Evolutionary conservation across 805 yeast genomes (phyloP).

Genomic region (Teunomyces lycoperdinae): DNA sequence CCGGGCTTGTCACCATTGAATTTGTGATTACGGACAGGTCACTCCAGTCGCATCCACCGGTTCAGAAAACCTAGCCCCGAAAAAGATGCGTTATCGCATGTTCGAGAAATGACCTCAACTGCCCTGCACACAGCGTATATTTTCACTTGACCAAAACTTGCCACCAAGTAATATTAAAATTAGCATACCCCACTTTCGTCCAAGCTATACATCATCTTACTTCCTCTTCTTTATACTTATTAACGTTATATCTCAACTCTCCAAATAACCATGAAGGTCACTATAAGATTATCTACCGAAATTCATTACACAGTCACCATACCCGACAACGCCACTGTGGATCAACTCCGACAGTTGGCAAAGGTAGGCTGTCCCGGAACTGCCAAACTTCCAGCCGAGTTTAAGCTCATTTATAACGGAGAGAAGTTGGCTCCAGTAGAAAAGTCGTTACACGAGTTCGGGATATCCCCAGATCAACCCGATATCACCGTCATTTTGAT

Average conservation of each 20-base stretch:
- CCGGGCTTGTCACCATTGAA: background rate
- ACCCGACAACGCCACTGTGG: constrained; percentile 51
- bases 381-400: constrained; percentile 32
- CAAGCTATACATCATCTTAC: no score
- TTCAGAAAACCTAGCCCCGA: background rate
- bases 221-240: background rate
- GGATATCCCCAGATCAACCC: constrained; percentile 12
- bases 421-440: constrained; percentile 31
- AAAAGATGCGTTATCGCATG: background rate
- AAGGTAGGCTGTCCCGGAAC: constrained; percentile 32
- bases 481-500: constrained; percentile 22
- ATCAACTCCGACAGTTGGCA: constrained; percentile 47
- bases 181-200: background rate
- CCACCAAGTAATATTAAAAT: background rate
- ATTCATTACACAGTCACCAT: constrained; percentile 45
- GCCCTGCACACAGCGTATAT: constrained; percentile 1
- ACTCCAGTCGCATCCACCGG: background rate
- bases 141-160: background rate
- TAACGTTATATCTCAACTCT: background rate
- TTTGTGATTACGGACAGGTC: background rate
- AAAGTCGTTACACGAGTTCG: constrained; percentile 19
- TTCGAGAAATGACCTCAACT: background rate
- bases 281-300: constrained; percentile 47
- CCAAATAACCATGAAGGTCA: constrained; percentile 41
- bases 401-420: constrained; percentile 41